These are phyloP conservation scores for Lactifluus volemus DNA, from an alignment of 768 basidiomycete species.

Conservation along the genomic window DNA sequence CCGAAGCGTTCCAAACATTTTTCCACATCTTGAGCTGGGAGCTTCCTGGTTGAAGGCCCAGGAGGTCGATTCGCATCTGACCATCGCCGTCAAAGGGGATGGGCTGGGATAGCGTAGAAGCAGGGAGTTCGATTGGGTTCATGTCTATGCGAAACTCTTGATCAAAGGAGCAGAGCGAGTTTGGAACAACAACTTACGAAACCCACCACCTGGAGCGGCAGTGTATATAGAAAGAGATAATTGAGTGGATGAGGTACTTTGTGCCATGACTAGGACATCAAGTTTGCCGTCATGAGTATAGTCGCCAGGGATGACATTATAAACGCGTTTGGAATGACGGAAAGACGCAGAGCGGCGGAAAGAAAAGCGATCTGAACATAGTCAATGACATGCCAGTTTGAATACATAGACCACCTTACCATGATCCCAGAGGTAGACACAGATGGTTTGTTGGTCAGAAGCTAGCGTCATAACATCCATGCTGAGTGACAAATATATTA, in stretches of 20 bases:
- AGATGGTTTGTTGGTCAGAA: slow-evolving; percentile 67
- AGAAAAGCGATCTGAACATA: slow-evolving; percentile 43
- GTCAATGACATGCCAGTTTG: not conserved
- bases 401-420: slow-evolving; percentile 33
- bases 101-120: slow-evolving; percentile 70
- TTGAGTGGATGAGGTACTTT: slow-evolving; percentile 38
- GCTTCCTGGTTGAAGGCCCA: slow-evolving; percentile 45
- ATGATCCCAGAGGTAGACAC: slow-evolving; percentile 76
- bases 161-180: not conserved
- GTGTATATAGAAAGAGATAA: slow-evolving; percentile 66
- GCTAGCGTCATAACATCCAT: slow-evolving; percentile 73
- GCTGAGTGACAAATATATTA: slow-evolving; percentile 32
- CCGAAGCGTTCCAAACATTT: slow-evolving; percentile 66
- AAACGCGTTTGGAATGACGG: slow-evolving; percentile 46
- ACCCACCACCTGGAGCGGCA: slow-evolving; percentile 52
- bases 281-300: slow-evolving; percentile 88
- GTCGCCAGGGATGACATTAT: slow-evolving; percentile 88
- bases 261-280: slow-evolving; percentile 83
- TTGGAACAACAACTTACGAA: slow-evolving; percentile 39
- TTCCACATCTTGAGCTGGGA: slow-evolving; percentile 61
- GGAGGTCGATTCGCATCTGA: slow-evolving; percentile 81
- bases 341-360: slow-evolving; percentile 46
- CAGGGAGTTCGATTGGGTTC: slow-evolving; percentile 41
- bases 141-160: slow-evolving; percentile 16
- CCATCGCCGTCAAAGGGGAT: slow-evolving; percentile 83